Base-by-base conservation (phyloP, 1,284 basidiomycete species). In the Ganoderma sinense region DNA sequence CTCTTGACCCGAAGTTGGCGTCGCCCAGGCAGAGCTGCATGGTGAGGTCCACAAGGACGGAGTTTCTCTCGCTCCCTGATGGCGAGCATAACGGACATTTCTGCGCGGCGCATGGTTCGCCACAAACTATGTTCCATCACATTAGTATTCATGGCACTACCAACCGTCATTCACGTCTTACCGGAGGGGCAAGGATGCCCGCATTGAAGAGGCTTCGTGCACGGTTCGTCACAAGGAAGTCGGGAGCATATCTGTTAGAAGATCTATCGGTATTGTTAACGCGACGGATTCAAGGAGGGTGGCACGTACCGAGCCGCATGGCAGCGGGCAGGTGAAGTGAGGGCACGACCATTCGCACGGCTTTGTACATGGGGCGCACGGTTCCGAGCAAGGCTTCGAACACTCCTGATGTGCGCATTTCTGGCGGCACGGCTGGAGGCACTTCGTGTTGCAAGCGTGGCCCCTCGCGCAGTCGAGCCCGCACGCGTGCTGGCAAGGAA, bases 121-220 rank as follows among this genome's bases (percentile, higher is more conserved):
- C 91, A 58, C 91, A 93, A 1, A 94, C 90, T 91, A 14, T 26
- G 61, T 3, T 13, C 2, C 14, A 7, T 5, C 0, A 36, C 11
- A 2, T 11, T 51, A n/a, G n/a, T 11, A 51, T 10, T 26, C 1
- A 13, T 11, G 23, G 48, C 4, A 26, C 23, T 51, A 0, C n/a
- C 4, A 16, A 14, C 7, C 0, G 23, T 23, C 10, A 51, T 16
- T 48, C 13, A 3, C 2, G n/a, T 23, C 74, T 83, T 75, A 91
- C 90, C 85, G 26, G 91, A 92, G 16, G 90, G 88, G 72, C 92
- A 93, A 43, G 66, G 81, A 74, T 93, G 91, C 0, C 90, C 89
- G 74, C 92, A 94, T 0, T 43, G 0, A 2, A 94, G 81, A 0
- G 65, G 31, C 5, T 82, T 82, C 14, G 73, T 68, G 71, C 93